Percentiles rank a stretch among this genome's conserved stretches.
These are phyloP conservation scores for Rhizopogon hawkerae DNA, from an alignment of 1,284 basidiomycete species.

Conservation along the genomic window DNA sequence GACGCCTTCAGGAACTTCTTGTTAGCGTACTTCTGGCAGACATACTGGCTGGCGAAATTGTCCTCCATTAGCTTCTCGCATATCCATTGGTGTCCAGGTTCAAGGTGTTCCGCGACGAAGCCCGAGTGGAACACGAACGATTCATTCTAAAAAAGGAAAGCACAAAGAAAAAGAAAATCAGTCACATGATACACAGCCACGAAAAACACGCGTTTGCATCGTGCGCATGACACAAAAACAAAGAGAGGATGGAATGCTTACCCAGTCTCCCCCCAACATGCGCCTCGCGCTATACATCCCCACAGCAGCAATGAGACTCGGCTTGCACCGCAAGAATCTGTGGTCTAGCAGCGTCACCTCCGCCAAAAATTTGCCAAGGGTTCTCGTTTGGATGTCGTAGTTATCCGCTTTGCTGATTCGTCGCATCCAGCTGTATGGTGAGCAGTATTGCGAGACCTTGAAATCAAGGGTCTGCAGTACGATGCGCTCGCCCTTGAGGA, in stretches of 20 bases:
- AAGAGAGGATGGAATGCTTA: constrained; percentile 40
- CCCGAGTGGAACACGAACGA: constrained; percentile 92
- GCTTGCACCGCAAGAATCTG: constrained; percentile 89
- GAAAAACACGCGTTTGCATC: constrained; percentile 14
- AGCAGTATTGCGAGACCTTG: constrained; percentile 94
- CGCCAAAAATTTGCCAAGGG: constrained; percentile 95
- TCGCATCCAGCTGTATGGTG: constrained; percentile 98
- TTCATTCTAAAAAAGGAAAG: constrained; percentile 56
- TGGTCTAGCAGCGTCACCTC: constrained; percentile 94
- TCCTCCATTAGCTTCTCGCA: constrained; percentile 79
- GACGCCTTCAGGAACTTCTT: constrained; percentile 94
- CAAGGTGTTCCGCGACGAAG: constrained; percentile 85
- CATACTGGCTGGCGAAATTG: constrained; percentile 78
- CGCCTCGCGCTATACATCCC: constrained; percentile 93
- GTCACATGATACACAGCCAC: constrained; percentile 40
- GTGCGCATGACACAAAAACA: constrained; percentile 12
- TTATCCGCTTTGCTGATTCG: constrained; percentile 98
- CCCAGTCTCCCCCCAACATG: constrained; percentile 93
- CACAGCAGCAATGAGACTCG: constrained; percentile 91
- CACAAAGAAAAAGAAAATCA: constrained; percentile 20
- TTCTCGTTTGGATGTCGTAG: constrained; percentile 97
- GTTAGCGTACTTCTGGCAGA: constrained; percentile 95
- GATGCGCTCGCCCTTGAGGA: constrained; percentile 96
- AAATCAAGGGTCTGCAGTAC: constrained; percentile 93
- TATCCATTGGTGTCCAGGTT: constrained; percentile 76